Conservation (phyloP, 2,329 filamentous ascomycete genomes). For the Talaromyces atroroseus region DNA sequence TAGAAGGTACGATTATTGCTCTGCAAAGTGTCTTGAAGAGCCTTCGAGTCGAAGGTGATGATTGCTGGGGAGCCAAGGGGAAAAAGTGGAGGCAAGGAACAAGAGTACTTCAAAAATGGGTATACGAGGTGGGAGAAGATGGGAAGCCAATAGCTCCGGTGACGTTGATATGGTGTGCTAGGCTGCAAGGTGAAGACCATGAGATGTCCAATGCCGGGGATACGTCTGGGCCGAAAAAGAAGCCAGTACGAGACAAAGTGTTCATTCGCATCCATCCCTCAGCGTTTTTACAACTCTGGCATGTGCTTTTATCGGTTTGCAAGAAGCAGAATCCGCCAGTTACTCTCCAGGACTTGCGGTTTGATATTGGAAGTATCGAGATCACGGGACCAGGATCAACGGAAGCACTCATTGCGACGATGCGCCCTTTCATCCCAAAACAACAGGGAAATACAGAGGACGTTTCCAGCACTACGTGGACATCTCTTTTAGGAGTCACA, state of each 20-base stretch:
- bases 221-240: constrained; percentile 16
- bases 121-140: constrained; percentile 50
- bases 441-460: constrained; percentile 16
- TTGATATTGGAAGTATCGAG: constrained; percentile 67
- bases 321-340: constrained; percentile 59
- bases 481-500: constrained; percentile 47
- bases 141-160: constrained; percentile 63
- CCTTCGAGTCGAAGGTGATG: constrained; percentile 55
- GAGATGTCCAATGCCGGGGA: constrained; percentile 31
- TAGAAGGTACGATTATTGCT: constrained; percentile 62
- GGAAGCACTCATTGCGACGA: constrained; percentile 65
- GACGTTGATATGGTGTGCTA: constrained; percentile 68
- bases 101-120: constrained; percentile 54
- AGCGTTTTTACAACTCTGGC: constrained; percentile 61
- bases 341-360: constrained; percentile 61
- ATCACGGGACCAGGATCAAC: constrained; percentile 69
- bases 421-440: constrained; percentile 46
- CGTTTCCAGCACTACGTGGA: constrained; percentile 37
- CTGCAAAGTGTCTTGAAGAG: constrained; percentile 62
- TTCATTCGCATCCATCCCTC: constrained; percentile 79
- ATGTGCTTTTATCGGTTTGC: constrained; percentile 52
- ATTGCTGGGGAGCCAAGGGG: constrained; percentile 59
- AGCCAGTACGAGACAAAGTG: constrained; percentile 46
- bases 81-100: constrained; percentile 65
- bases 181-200: constrained; percentile 22